Evolutionary conservation across 192 early-diverging fungal species (phyloP).

Genomic region (Entomortierella lignicola): DNA sequence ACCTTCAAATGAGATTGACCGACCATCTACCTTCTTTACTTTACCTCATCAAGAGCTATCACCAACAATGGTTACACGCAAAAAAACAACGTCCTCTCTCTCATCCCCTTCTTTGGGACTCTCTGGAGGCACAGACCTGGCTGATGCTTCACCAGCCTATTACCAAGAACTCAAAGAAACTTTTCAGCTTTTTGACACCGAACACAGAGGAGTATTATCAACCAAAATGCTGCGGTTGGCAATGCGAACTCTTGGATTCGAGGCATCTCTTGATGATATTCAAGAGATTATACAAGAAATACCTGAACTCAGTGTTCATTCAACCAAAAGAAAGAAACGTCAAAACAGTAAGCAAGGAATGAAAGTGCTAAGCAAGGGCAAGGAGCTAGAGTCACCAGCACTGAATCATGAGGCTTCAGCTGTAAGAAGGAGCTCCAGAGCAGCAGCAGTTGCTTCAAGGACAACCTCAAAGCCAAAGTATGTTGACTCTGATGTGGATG

Average conservation of each 20-base stretch:
- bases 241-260: slow-evolving; percentile 51
- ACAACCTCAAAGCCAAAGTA: slow-evolving; percentile 27
- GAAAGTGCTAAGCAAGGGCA: neutral
- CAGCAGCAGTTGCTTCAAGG: slow-evolving; percentile 6
- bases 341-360: neutral
- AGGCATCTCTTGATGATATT: slow-evolving; percentile 24
- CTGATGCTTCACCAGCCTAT: slow-evolving; percentile 17
- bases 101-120: neutral
- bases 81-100: neutral
- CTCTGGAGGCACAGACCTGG: neutral
- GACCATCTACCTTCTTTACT: neutral
- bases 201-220: slow-evolving; percentile 14
- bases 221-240: slow-evolving; percentile 23
- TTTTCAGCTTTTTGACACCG: slow-evolving; percentile 29
- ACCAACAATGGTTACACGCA: neutral
- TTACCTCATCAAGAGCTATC: no score
- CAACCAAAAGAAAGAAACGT: neutral
- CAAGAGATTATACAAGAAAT: slow-evolving; percentile 30
- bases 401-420: neutral
- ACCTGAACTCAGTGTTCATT: slow-evolving; percentile 25
- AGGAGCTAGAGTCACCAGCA: neutral
- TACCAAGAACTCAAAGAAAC: slow-evolving; percentile 29
- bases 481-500: slow-evolving; percentile 25
- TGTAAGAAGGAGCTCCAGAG: slow-evolving; percentile 8
- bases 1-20: neutral